Base-by-base conservation (phyloP, 139 green algal genomes). In the Marvania coccoides region DNA sequence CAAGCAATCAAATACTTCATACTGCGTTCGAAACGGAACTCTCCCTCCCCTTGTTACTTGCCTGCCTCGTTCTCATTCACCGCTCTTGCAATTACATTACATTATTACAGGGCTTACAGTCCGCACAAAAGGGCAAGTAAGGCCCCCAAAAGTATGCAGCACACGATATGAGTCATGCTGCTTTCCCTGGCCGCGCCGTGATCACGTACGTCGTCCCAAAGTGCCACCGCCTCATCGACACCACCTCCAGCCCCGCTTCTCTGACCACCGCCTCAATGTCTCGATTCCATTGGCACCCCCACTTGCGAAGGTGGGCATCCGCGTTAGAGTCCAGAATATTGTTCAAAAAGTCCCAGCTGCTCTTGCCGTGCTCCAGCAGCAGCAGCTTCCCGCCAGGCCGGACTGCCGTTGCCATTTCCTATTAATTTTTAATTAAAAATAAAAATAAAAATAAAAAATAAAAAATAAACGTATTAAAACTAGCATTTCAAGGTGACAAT, bases 231-330 rank as follows among this genome's bases (percentile, higher is more conserved):
- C 47, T 68, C 4, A 77, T 29, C 3, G 34, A 61, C n/a, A 84
- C 75, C 7, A 93, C 60, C 28, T 72, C 30, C 47, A 91, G 60
- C 1, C 78, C 84, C 13, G 81, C 84, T 76, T 86, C 45, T 9
- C 54, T 8, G n/a, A 92, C 72, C 24, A 90, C 69, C 5, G 39
- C 45, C 26, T 72, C 37, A 9, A 95, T 92, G 64, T 91, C 83
- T 24, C 75, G 59, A 70, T 95, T 92, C 84, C 85, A 92, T 47
- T 70, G 74, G 74, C 88, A 95, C 9, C 86, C 88, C 86, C 86
- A 95, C 19, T 87, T 84, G 19, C 24, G 6, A 15, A 71, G 37
- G 61, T 94, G 87, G 23, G 15, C 33, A 28, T 60, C 42, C 37
- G 74, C 76, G 19, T 72, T 54, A 12, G 53, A 42, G 47, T 86